Conservation (phyloP, 2,329 filamentous ascomycete species). For the Aspergillus nomiae region DNA sequence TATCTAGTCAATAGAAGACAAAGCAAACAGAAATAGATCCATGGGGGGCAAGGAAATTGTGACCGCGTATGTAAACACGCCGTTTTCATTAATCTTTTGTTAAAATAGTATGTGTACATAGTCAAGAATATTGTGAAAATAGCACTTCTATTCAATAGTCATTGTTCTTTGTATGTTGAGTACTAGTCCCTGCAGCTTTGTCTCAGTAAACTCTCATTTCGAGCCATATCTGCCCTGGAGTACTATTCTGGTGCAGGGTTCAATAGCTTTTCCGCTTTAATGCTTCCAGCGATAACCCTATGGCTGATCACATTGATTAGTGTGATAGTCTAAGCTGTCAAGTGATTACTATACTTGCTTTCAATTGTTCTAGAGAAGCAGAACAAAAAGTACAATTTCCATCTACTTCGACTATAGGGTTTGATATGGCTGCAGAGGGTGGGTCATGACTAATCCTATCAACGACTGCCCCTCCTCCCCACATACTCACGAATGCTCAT, state of each 20-base stretch:
- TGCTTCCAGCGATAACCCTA: background rate
- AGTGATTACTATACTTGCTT: background rate
- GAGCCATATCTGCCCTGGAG: background rate
- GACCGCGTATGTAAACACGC: background rate
- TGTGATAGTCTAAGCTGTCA: background rate
- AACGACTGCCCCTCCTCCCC: constrained; percentile 2
- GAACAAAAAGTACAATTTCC: background rate
- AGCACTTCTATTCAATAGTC: background rate
- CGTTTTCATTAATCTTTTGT: background rate
- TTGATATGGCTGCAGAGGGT: constrained; percentile 7
- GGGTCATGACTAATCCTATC: constrained; percentile 27
- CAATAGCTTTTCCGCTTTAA: background rate
- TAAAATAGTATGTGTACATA: background rate
- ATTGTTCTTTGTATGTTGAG: too few species aligned
- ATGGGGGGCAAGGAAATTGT: background rate
- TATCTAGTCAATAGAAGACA: background rate
- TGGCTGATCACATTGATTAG: background rate
- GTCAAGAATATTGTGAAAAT: background rate
- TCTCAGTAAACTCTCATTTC: too few species aligned
- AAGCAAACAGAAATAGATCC: background rate
- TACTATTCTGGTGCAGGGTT: background rate
- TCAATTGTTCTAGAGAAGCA: background rate
- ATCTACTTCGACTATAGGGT: background rate
- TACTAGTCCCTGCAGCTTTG: too few species aligned
- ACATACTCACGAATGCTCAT: background rate